Conservation (phyloP, 176 grass and related monocot species). For the Areca catechu region DNA sequence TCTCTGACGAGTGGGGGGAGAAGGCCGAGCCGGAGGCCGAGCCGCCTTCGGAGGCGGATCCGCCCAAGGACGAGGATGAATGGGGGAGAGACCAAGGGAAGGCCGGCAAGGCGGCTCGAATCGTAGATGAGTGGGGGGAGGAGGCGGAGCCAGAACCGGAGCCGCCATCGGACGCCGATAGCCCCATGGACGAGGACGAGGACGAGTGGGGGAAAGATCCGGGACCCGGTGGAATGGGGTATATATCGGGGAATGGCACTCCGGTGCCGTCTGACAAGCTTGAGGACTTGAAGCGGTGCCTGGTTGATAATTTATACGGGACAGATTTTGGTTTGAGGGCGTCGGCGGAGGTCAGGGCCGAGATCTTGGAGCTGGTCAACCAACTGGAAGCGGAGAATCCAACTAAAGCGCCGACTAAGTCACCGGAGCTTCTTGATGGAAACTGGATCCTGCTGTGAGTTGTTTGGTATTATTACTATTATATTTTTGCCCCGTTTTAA, state of each 20-base stretch:
- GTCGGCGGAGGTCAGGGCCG: conserved; percentile 68
- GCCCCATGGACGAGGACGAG: conserved; percentile 14
- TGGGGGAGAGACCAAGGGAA: conserved; percentile 6
- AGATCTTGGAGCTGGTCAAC: conserved; percentile 76
- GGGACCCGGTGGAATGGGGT: background rate
- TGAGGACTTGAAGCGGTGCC: conserved; percentile 66
- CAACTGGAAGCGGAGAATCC: conserved; percentile 77
- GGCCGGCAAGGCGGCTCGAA: background rate
- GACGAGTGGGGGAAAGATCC: conserved; percentile 41
- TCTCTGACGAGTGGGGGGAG: conserved; percentile 79
- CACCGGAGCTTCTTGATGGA: conserved; percentile 62
- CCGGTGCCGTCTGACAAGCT: conserved; percentile 20
- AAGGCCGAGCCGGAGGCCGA: conserved; percentile 33
- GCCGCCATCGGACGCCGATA: background rate
- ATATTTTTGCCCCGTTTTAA: background rate
- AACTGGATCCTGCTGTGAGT: conserved; percentile 94
- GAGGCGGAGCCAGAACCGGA: conserved; percentile 12
- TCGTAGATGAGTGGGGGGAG: conserved; percentile 22
- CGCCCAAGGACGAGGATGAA: conserved; percentile 55
- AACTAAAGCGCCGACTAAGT: conserved; percentile 41
- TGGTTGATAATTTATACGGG: conserved; percentile 70
- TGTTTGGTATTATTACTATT: background rate
- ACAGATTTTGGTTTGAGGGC: conserved; percentile 65
- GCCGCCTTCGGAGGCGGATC: conserved; percentile 38
- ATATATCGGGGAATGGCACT: conserved; percentile 10